A percentile compares a stretch with the other conserved stretches of the same genome.
Conservation (phyloP, 768 basidiomycete species). For the Tubosaeta sp. region DNA sequence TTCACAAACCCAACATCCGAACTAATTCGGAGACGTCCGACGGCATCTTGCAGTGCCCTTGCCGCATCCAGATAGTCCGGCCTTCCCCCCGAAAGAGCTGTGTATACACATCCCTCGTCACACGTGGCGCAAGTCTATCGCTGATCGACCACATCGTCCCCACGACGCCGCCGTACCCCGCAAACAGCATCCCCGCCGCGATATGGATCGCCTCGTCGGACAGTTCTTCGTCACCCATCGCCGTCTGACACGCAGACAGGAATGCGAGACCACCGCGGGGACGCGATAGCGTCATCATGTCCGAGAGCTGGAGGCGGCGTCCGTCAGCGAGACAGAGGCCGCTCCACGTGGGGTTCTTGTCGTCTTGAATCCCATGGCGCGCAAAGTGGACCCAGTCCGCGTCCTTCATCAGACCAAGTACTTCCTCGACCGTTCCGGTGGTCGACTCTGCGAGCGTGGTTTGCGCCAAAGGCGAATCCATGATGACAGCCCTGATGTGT, state of each 20-base stretch:
- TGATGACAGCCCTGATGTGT: constrained; percentile 11
- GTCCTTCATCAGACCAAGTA: neutral
- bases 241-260: constrained; percentile 46
- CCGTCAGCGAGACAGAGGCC: constrained; percentile 16
- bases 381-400: constrained; percentile 25
- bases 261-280: constrained; percentile 33
- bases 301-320: neutral
- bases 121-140: constrained; percentile 33
- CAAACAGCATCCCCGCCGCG: constrained; percentile 33
- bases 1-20: neutral
- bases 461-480: neutral
- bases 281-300: constrained; percentile 3
- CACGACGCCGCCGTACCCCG: constrained; percentile 31
- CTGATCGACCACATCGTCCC: constrained; percentile 43
- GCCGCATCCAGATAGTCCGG: constrained; percentile 3
- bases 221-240: constrained; percentile 31
- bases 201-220: constrained; percentile 28
- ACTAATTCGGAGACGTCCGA: constrained; percentile 1
- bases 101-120: constrained; percentile 33
- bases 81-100: neutral
- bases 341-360: constrained; percentile 16
- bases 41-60: neutral
- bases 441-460: neutral
- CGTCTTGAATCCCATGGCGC: constrained; percentile 28
- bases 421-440: constrained; percentile 2